These are phyloP conservation scores for Tremella fuciformis DNA, from an alignment of 768 basidiomycete species.

Conservation along the genomic window DNA sequence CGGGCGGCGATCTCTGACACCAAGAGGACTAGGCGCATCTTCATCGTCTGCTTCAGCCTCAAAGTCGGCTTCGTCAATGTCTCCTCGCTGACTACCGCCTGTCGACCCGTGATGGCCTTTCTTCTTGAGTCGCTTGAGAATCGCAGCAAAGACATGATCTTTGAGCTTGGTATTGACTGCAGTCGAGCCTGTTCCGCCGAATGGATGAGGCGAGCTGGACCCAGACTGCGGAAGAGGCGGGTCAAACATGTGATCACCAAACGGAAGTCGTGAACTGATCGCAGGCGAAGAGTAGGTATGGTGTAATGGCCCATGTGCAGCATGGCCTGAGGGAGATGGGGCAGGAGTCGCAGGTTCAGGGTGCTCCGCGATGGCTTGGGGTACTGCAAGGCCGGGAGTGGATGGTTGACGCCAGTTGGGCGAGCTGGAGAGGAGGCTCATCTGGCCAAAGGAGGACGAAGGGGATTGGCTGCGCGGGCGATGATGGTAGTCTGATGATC, in stretches of 20 bases:
- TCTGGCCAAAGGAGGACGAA: slow-evolving; percentile 29
- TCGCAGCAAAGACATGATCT: slow-evolving; percentile 89
- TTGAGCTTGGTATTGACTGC: slow-evolving; percentile 89
- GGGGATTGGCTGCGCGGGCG: slow-evolving; percentile 24
- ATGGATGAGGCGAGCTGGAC: slow-evolving; percentile 51
- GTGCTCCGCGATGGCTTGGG: slow-evolving; percentile 27
- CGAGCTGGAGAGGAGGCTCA: slow-evolving; percentile 26
- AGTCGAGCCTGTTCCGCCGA: slow-evolving; percentile 88
- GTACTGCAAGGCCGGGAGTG: slow-evolving; percentile 17
- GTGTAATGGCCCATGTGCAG: slow-evolving; percentile 24
- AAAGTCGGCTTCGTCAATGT: slow-evolving; percentile 6
- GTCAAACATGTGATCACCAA: neutral
- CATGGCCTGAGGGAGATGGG: slow-evolving; percentile 28
- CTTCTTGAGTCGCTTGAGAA: slow-evolving; percentile 60
- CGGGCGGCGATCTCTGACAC: too few relatives aligned
- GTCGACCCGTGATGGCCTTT: slow-evolving; percentile 22
- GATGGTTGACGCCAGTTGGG: slow-evolving; percentile 15
- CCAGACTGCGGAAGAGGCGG: slow-evolving; percentile 8
- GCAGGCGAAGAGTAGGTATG: slow-evolving; percentile 45
- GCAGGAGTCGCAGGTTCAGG: slow-evolving; percentile 33
- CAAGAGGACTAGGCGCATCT: slow-evolving; percentile 11
- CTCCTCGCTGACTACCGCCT: slow-evolving; percentile 10
- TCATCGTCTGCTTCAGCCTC: slow-evolving; percentile 58
- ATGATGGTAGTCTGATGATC: slow-evolving; percentile 27
- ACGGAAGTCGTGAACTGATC: slow-evolving; percentile 24